Percentiles rank a stretch among this genome's conserved stretches.
phyloP scores from a whole-genome alignment of 2,329 filamentous ascomycete species.

The Xylariaceae sp. region DNA sequence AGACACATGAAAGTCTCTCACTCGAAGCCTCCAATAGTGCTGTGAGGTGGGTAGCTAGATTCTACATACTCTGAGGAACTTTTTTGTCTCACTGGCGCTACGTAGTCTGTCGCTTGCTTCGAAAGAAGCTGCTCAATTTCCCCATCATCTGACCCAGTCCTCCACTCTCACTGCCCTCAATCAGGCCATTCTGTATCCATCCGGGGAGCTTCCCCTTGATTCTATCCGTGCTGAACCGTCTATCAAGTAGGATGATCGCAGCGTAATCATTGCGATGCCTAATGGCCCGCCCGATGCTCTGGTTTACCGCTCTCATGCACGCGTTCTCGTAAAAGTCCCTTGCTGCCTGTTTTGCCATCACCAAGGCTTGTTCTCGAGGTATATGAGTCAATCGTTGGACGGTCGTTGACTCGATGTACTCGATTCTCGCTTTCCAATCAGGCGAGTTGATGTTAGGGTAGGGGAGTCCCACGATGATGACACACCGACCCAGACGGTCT shows the following conservation, averaged over 20 bases:
- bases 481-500: constrained; percentile 80
- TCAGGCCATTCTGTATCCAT: constrained; percentile 78
- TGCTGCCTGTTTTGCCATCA: constrained; percentile 52
- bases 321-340: constrained; percentile 88
- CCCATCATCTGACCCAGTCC: constrained; percentile 58
- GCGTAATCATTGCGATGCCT: constrained; percentile 86
- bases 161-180: constrained; percentile 43
- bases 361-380: constrained; percentile 30
- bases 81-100: neutral
- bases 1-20: neutral
- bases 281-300: constrained; percentile 91
- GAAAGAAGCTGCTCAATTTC: constrained; percentile 54
- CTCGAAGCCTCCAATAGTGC: neutral
- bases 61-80: no score
- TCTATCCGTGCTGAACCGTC: constrained; percentile 68
- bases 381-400: constrained; percentile 34
- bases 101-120: constrained; percentile 40
- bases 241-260: constrained; percentile 80
- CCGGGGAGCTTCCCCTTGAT: constrained; percentile 77
- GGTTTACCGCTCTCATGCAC: constrained; percentile 95
- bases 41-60: no score
- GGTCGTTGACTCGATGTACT: constrained; percentile 70
- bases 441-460: constrained; percentile 87
- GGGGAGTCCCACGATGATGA: constrained; percentile 86
- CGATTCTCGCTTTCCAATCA: constrained; percentile 89